A percentile compares a stretch with the other conserved stretches of the same genome.
phyloP scores from a whole-genome alignment of 2,329 filamentous ascomycete species.

The Dactylellina drechsleri region DNA sequence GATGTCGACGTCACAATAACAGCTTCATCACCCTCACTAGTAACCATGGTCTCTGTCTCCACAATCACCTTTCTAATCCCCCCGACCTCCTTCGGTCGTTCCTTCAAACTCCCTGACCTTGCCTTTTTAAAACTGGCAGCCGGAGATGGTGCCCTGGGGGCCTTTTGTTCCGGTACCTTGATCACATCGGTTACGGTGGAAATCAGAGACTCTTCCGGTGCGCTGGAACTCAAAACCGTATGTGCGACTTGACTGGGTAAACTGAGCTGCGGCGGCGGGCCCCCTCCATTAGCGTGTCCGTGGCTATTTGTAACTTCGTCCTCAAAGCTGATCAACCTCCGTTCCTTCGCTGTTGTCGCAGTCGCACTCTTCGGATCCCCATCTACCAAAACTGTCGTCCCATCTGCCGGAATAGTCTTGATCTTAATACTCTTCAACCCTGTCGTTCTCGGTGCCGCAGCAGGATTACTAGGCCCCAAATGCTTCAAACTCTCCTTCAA shows the following conservation, averaged over 20 bases:
- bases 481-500: conserved; percentile 72
- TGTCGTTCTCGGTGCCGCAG: conserved; percentile 72
- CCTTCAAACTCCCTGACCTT: conserved; percentile 79
- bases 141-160: conserved; percentile 61
- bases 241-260: conserved; percentile 16
- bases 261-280: conserved; percentile 2
- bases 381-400: conserved; percentile 16
- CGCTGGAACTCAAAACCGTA: conserved; percentile 21
- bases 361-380: conserved; percentile 9
- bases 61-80: conserved; percentile 80
- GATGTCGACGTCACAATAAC: background rate
- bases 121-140: conserved; percentile 64
- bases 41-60: conserved; percentile 66
- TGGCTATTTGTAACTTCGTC: conserved; percentile 4
- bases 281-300: background rate
- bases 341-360: conserved; percentile 10
- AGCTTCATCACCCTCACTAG: background rate
- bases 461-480: conserved; percentile 74
- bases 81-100: conserved; percentile 77
- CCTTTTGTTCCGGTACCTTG: conserved; percentile 58
- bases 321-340: conserved; percentile 31
- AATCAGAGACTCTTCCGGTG: conserved; percentile 4
- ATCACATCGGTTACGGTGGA: conserved; percentile 15
- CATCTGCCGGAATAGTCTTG: conserved; percentile 64
- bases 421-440: conserved; percentile 74